Percentiles rank a stretch among this genome's conserved stretches.
Conservation (phyloP, 306 rosid species). For the Malus domestica region ASM211411v1 NC_041793.1:47312001-47312500, state of each 20-base stretch:
- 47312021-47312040: not conserved
- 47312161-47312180: constrained; percentile 3
- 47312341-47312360: constrained; percentile 42
- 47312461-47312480: constrained; percentile 8
- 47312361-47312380: constrained; percentile 17
- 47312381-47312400: constrained; percentile 13
- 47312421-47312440: constrained; percentile 1
- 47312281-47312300: constrained; percentile 16
- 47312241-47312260: not conserved
- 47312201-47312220: constrained; percentile 18
- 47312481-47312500: constrained; percentile 17
- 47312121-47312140: constrained; percentile 5
- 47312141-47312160: not conserved
- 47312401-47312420: constrained; percentile 15
- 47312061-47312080: not conserved
- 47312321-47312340: constrained; percentile 44
- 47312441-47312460: constrained; percentile 1
- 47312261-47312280: constrained; percentile 11
- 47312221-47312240: not conserved
- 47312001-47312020: not conserved
- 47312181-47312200: constrained; percentile 8
- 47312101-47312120: not conserved
- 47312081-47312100: not conserved
- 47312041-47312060: not conserved
- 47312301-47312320: constrained; percentile 24